phyloP scores from a whole-genome alignment of 108 stramenopile species.

The Hondaea fermentalgiana region DNA sequence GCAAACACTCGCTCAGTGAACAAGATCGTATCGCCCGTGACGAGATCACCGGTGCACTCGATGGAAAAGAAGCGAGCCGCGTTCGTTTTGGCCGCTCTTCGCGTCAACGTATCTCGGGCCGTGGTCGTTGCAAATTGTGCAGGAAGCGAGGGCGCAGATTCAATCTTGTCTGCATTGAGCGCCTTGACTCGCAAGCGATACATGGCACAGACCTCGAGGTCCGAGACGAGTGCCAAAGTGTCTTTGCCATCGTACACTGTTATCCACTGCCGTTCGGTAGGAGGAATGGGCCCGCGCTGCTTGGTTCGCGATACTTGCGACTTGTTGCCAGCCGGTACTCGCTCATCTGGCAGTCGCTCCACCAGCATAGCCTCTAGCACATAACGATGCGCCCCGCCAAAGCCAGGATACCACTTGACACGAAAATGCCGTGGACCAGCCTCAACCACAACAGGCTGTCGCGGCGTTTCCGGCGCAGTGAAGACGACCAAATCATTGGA shows the following conservation, averaged over 20 bases:
- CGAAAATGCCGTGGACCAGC: neutral
- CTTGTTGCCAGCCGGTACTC: neutral
- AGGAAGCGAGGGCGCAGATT: neutral
- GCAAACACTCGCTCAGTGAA: neutral
- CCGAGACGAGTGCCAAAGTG: neutral
- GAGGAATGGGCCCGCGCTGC: neutral
- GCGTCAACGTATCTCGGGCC: neutral
- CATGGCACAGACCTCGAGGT: neutral
- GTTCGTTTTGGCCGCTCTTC: neutral
- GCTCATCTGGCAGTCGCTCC: neutral
- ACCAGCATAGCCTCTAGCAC: neutral
- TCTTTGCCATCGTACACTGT: neutral
- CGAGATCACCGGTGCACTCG: neutral
- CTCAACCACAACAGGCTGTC: neutral
- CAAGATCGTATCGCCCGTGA: neutral
- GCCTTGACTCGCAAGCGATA: neutral
- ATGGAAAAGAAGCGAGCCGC: neutral
- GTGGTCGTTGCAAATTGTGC: neutral
- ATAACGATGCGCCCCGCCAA: neutral
- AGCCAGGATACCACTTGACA: constrained; percentile 5
- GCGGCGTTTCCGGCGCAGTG: neutral
- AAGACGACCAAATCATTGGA: neutral
- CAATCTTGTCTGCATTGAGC: neutral
- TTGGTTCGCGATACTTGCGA: neutral
- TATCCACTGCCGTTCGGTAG: neutral